Evolutionary conservation across 176 grass and related monocot species (phyloP).

Genomic region (Raddia distichophylla): DNA sequence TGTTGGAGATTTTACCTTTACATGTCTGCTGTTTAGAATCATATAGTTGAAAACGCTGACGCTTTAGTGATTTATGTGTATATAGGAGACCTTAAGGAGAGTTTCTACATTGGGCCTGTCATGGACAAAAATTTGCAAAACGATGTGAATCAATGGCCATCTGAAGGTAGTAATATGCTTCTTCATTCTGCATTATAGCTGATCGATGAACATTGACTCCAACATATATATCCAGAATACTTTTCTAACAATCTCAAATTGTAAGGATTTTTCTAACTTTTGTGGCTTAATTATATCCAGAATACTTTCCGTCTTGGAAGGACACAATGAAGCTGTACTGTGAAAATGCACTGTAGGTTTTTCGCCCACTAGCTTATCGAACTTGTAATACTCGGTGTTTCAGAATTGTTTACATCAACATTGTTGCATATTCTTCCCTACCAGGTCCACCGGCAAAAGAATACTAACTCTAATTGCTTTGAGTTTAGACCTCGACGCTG

Average conservation of each 20-base stretch:
- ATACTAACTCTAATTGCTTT: not conserved
- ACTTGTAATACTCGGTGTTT: too few species aligned
- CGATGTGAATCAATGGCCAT: constrained; percentile 67
- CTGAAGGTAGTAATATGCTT: constrained; percentile 43
- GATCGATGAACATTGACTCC: not conserved
- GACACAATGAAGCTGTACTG: too few species aligned
- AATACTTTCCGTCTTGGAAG: too few species aligned
- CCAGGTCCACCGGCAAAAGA: constrained; percentile 27
- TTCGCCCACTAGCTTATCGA: too few species aligned
- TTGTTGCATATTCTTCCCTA: too few species aligned
- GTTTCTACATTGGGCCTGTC: constrained; percentile 17
- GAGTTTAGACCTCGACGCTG: not conserved
- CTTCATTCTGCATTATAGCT: not conserved
- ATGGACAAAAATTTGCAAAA: constrained; percentile 25
- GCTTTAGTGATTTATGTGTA: not conserved
- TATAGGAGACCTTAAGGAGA: not conserved
- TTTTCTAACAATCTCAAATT: not conserved
- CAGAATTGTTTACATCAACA: too few species aligned
- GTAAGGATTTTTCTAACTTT: constrained; percentile 32
- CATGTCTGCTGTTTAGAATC: too few species aligned
- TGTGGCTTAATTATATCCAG: constrained; percentile 30
- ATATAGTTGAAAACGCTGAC: too few species aligned
- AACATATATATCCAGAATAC: not conserved
- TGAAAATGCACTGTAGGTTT: too few species aligned
- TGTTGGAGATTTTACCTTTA: too few species aligned